phyloP scores from a whole-genome alignment of 805 yeast genomes.

The Lipomyces spencermartinsiae region DNA sequence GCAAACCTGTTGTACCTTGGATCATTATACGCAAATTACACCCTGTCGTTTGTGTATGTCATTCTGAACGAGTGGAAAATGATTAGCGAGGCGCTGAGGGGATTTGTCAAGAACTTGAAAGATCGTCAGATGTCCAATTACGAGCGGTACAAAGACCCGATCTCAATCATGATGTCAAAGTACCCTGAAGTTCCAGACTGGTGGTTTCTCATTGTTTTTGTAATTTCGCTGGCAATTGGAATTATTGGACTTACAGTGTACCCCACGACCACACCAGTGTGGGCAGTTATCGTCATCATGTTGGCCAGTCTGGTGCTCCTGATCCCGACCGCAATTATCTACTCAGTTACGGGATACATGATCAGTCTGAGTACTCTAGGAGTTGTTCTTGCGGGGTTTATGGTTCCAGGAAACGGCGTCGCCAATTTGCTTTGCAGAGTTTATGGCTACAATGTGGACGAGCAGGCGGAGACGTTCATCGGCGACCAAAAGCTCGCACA shows the following conservation, averaged over 20 bases:
- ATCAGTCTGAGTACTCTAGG: constrained; percentile 53
- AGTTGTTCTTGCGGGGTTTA: constrained; percentile 54
- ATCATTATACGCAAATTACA: constrained; percentile 53
- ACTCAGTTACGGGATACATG: constrained; percentile 65
- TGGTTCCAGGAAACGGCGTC: constrained; percentile 57
- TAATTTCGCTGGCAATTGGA: constrained; percentile 48
- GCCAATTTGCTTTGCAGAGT: constrained; percentile 58
- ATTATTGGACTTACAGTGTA: constrained; percentile 50
- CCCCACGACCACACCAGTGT: constrained; percentile 61
- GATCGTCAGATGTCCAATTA: constrained; percentile 60
- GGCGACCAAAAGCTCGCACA: constrained; percentile 57
- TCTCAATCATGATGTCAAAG: constrained; percentile 60
- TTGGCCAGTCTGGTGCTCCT: constrained; percentile 60
- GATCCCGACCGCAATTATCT: constrained; percentile 67
- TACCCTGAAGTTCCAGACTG: constrained; percentile 77
- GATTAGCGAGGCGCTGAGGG: constrained; percentile 62
- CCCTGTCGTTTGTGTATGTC: constrained; percentile 67
- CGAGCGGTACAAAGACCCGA: constrained; percentile 57
- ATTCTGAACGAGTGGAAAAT: constrained; percentile 63
- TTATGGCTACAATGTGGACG: constrained; percentile 56
- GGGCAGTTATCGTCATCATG: constrained; percentile 67
- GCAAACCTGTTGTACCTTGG: constrained; percentile 56
- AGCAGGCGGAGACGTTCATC: constrained; percentile 53
- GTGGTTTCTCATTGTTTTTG: constrained; percentile 65
- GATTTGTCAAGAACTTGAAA: constrained; percentile 54